phyloP scores from a whole-genome alignment of 371 early-diverging fungal genomes.

The Gilbertella persicaria region DNA sequence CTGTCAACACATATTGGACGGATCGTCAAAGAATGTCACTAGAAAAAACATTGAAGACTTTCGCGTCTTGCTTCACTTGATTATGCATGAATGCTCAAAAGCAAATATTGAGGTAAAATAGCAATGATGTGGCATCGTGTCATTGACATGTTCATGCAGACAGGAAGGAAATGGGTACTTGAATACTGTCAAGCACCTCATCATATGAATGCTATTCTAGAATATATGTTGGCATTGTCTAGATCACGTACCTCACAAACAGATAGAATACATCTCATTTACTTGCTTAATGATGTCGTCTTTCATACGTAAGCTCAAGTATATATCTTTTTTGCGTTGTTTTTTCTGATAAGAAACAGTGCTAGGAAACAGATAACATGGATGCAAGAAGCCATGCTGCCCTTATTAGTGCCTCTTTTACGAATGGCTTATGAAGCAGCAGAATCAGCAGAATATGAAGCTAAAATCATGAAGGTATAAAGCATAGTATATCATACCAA shows the following conservation, averaged over 20 bases:
- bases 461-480: conserved; percentile 61
- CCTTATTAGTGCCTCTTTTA: conserved; percentile 53
- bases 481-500: no score
- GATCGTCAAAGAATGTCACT: conserved; percentile 8
- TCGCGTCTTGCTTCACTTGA: conserved; percentile 43
- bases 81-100: conserved; percentile 64
- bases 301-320: conserved; percentile 51
- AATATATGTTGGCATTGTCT: conserved; percentile 49
- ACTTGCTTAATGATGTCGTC: conserved; percentile 61
- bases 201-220: conserved; percentile 41
- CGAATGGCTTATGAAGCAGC: conserved; percentile 54
- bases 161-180: conserved; percentile 64
- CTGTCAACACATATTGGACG: conserved; percentile 21
- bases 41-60: conserved; percentile 39
- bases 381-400: conserved; percentile 58
- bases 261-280: conserved; percentile 61
- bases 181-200: conserved; percentile 46
- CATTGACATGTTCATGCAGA: no score
- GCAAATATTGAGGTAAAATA: conserved; percentile 59
- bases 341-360: conserved; percentile 26
- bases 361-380: conserved; percentile 53
- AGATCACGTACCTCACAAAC: conserved; percentile 46
- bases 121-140: no score
- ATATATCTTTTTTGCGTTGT: neutral
- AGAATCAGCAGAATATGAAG: conserved; percentile 41